Evolutionary conservation across 495 filamentous ascomycete species (phyloP), one percentile per base, ranked within the genome.

Genomic region (Cairneyella variabilis): DNA sequence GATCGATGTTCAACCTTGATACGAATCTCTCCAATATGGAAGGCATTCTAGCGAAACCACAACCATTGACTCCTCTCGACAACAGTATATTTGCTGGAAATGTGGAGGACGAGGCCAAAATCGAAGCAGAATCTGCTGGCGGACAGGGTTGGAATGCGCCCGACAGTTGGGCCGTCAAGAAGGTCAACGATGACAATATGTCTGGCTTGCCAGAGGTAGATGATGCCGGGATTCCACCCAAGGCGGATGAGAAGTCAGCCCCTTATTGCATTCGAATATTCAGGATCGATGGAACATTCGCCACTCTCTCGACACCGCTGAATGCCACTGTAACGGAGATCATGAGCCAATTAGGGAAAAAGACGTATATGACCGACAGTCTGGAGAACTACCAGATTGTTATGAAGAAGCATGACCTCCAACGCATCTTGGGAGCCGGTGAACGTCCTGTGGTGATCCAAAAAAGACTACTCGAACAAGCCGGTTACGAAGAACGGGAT

Each of bases 231-330:
- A 75, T 76, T 25, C 73, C 77, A 14, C 73, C 72, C n/a, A 76
- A 77, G 53, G 76, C 77, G 1, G 85, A 88, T 51, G 81, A 88
- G 59, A 84, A 87, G 62, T 71, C 76, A 17, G 70, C 69, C 6
- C 80, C 83, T 37, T 95, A 93, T 66, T 96, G 90, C 64, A 92
- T 97, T 56, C 89, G 95, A n/a, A 83, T 99, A 16, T 99, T 97
- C 71, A 84, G 91, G 23, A 82, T 86, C 10, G 95, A 99, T 65
- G 87, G 84, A 12, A 96, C 95, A 7, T 99, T 97, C 70, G 89
- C 90, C 7, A 96, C 91, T 0, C 78, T 97, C 14, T 90, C 89
- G 18, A 80, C 88, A 60, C 74, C 80, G 16, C 69, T 97, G 54
- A 88, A 89, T 61, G 83, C 92, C 5, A 89, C 89, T 0, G 93